Percentiles rank a stretch among this genome's conserved stretches.
These are phyloP conservation scores for Ophiobolus disseminans DNA, from an alignment of 2,329 filamentous ascomycete genomes.

Conservation along the genomic window DNA sequence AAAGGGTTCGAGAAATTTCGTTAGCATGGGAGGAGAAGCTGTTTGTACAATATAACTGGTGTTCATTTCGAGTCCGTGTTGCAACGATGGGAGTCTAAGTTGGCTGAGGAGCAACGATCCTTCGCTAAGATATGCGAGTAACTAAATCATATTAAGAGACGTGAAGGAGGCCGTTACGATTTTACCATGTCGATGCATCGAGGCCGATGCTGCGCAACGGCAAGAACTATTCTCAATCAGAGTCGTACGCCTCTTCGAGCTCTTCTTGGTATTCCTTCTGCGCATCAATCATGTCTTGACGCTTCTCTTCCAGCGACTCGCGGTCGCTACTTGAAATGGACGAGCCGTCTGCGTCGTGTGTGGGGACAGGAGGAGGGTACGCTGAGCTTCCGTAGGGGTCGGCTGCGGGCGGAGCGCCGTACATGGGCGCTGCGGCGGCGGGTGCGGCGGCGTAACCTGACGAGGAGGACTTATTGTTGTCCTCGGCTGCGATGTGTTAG, in stretches of 20 bases:
- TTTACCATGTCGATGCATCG: neutral
- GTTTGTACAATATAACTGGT: conserved; percentile 7
- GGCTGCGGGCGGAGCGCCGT: conserved; percentile 20
- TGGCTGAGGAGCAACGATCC: conserved; percentile 6
- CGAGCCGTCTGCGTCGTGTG: conserved; percentile 53
- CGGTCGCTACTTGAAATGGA: conserved; percentile 48
- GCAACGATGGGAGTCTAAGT: conserved; percentile 18
- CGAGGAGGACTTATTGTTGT: conserved; percentile 35
- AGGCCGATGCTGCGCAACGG: neutral
- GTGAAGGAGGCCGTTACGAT: conserved; percentile 2
- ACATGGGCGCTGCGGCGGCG: conserved; percentile 21
- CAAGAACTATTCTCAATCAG: conserved; percentile 1
- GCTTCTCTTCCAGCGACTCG: conserved; percentile 59
- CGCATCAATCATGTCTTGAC: conserved; percentile 61
- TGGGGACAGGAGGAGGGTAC: conserved; percentile 44
- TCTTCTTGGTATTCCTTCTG: conserved; percentile 61
- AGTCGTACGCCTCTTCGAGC: conserved; percentile 43
- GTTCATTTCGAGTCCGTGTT: neutral
- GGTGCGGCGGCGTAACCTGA: conserved; percentile 21
- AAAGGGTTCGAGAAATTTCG: neutral
- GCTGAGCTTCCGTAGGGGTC: conserved; percentile 19
- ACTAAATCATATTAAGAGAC: conserved; percentile 2
- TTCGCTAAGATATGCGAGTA: conserved; percentile 17
- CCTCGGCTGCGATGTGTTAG: conserved; percentile 36
- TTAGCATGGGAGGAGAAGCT: neutral